These are phyloP conservation scores for Trifolium subterraneum DNA, from an alignment of 306 rosid genomes.

Conservation along the genomic window DNA sequence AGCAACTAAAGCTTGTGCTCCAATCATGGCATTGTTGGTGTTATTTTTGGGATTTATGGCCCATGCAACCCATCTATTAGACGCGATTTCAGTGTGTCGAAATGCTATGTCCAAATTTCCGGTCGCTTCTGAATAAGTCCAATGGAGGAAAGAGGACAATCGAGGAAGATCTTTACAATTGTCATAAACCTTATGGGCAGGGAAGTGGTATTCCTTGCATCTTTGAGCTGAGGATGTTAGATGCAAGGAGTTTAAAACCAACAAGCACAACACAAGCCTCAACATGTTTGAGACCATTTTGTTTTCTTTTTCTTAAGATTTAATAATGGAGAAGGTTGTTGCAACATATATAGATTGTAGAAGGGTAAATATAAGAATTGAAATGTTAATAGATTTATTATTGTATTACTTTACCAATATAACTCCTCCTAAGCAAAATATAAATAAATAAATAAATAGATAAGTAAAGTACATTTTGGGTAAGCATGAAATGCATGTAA, in stretches of 20 bases:
- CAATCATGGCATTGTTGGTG: conserved; percentile 43
- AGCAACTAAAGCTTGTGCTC: conserved; percentile 67
- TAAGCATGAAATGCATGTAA: too few relatives aligned
- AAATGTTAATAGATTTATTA: too few relatives aligned
- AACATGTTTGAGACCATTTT: conserved; percentile 15
- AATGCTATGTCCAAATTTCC: conserved; percentile 62
- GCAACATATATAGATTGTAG: background rate
- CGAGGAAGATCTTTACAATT: conserved; percentile 54
- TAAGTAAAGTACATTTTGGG: too few relatives aligned
- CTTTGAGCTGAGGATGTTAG: conserved; percentile 51
- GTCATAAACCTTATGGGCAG: conserved; percentile 22
- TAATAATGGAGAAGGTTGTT: background rate
- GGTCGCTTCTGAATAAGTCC: conserved; percentile 47
- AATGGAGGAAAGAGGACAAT: conserved; percentile 59
- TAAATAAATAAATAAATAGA: too few relatives aligned
- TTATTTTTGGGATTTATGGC: conserved; percentile 54
- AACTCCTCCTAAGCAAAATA: too few relatives aligned
- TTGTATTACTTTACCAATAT: too few relatives aligned
- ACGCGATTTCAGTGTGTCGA: conserved; percentile 46
- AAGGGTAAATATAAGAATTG: background rate
- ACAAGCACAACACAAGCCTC: conserved; percentile 31
- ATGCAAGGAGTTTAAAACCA: conserved; percentile 39
- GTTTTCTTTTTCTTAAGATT: background rate
- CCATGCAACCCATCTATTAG: conserved; percentile 70
- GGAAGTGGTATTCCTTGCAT: conserved; percentile 43